Evolutionary conservation across 2,329 filamentous ascomycete species (phyloP), one percentile per base, ranked within the genome.

Genomic region (Alternaria alternata): DNA sequence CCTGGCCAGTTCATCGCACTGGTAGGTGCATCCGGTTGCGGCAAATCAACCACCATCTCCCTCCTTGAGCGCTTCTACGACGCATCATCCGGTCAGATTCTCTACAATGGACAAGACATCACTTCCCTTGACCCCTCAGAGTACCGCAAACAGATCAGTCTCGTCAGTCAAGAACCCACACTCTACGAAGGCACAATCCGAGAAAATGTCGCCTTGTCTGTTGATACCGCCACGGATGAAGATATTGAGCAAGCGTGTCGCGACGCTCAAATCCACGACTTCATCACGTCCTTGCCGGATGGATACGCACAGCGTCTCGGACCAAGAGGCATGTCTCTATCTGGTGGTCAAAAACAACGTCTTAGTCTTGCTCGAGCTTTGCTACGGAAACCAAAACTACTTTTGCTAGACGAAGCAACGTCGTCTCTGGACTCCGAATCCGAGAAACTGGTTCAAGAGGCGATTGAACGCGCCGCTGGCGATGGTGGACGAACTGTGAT

Each of bases 1-100:
- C 88, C 87, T 65, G 90, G 89, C 5, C 88, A 91, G 71, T 92
- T 91, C 69, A 88, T 86, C 0, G 90, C 89, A 1, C 81, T 92
- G 1, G 89, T 92, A 5, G 90, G 90, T 2, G 85, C 89, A 0
- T 89, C 87, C 1, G 65, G 89, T 0, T 90, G 88, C 59, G 90
- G 90, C 36, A 92, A 94, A 79, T 90, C 88, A 0, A 92, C 88
- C 16, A 88, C 92, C 43, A 86, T 94, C 36, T 79, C 80, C 1
- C 79, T 88, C 3, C 79, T 87, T 8, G 82, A 87, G 65, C 80
- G 88, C 38, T 93, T 94, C 77, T 94, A 94, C 74, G 87, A 91
- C 41, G 79, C 88, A 0, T 81, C 85, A 16, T 80, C 83, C 11
- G 92, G 92, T 6, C 79, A 81, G 5, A 88, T 95, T 54, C 80